Percentiles rank a stretch among this genome's conserved stretches.
Conservation (phyloP, 2,329 filamentous ascomycete genomes). For the Juglanconis oblonga region DNA sequence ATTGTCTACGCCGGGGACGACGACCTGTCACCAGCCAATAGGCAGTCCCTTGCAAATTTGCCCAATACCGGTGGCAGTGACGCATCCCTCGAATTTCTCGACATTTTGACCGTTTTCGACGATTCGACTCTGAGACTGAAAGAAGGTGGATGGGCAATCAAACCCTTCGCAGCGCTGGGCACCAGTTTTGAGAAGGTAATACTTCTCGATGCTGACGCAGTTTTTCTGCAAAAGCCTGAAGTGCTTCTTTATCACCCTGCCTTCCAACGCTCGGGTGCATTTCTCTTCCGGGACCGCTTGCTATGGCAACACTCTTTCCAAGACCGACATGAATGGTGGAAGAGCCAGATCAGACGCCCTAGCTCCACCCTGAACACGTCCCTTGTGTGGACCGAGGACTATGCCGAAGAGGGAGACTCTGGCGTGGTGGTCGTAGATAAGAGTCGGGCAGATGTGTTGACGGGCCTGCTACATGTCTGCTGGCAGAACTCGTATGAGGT, state of each 20-base stretch:
- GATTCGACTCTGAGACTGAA: constrained; percentile 28
- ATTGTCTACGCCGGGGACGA: constrained; percentile 34
- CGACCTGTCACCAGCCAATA: constrained; percentile 26
- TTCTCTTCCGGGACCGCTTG: constrained; percentile 39
- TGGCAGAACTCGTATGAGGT: constrained; percentile 43
- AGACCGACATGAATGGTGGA: constrained; percentile 36
- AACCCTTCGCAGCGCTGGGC: constrained; percentile 37
- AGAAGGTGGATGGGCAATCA: constrained; percentile 37
- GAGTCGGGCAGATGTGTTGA: constrained; percentile 31
- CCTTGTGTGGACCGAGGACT: constrained; percentile 36
- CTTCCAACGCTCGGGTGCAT: constrained; percentile 30
- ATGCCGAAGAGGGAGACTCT: constrained; percentile 40
- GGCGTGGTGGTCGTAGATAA: constrained; percentile 42
- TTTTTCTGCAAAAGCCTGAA: constrained; percentile 36
- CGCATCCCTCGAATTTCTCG: constrained; percentile 28
- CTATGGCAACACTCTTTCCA: constrained; percentile 33
- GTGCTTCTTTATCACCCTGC: constrained; percentile 28
- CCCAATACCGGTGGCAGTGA: background rate
- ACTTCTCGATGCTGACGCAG: constrained; percentile 36
- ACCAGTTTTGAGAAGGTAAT: constrained; percentile 35
- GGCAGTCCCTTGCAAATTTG: constrained; percentile 21
- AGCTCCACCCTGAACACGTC: constrained; percentile 31
- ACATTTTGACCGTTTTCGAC: constrained; percentile 32
- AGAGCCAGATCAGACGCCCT: constrained; percentile 33
- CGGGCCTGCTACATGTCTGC: constrained; percentile 38